A percentile compares a stretch with the other conserved stretches of the same genome.
Evolutionary conservation across 805 yeast genomes (phyloP).

Genomic region (Naumovozyma castellii): DNA sequence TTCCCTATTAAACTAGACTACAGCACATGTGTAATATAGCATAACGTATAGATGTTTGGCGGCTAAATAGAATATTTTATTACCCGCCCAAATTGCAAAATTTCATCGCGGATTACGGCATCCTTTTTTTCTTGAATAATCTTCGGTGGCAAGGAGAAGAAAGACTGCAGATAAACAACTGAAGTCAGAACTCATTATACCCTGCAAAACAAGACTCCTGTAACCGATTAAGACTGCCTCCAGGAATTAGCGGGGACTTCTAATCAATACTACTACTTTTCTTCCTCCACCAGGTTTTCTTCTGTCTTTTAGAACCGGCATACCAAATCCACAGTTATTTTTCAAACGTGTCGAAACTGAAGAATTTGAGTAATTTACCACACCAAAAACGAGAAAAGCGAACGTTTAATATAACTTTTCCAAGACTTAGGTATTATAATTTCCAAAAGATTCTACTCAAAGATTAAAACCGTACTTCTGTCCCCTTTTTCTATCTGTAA

Average conservation of each 20-base stretch:
- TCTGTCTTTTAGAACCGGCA: neutral
- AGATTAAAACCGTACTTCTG: neutral
- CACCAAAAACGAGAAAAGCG: too few relatives aligned
- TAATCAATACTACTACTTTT: too few relatives aligned
- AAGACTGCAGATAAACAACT: neutral
- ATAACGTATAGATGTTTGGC: neutral
- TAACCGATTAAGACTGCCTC: neutral
- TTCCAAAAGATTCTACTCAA: too few relatives aligned
- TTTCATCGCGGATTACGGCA: slow-evolving; percentile 1
- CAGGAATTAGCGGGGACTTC: neutral
- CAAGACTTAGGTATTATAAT: neutral
- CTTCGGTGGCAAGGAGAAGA: slow-evolving; percentile 4
- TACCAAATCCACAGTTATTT: neutral
- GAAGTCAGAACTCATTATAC: too few relatives aligned
- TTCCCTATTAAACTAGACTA: too few relatives aligned
- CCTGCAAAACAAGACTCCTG: neutral
- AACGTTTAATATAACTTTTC: neutral
- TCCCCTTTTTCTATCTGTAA: neutral
- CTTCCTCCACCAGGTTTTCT: neutral
- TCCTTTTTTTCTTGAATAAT: neutral
- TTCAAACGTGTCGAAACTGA: neutral
- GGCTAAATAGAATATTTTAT: neutral
- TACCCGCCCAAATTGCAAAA: neutral
- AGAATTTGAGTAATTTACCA: neutral
- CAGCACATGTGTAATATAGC: too few relatives aligned